Evolutionary conservation across 805 yeast genomes (phyloP).

Genomic region (Schizosaccharomyces osmophilus): DNA sequence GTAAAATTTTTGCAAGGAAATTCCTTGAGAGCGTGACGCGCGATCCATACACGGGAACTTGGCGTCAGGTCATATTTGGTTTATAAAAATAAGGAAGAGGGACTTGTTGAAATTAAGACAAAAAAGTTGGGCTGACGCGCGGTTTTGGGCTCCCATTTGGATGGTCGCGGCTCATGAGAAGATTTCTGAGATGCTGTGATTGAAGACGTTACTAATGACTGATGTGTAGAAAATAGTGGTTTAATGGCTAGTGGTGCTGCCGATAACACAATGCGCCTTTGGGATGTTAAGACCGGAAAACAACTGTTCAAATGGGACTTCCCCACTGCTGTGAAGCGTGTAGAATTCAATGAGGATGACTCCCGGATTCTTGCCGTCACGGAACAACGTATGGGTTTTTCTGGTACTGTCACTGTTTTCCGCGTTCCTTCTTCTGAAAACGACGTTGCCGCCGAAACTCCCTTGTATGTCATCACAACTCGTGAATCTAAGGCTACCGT

Average conservation of each 20-base stretch:
- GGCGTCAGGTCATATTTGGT: no score
- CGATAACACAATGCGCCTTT: constrained; percentile 60
- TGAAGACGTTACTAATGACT: constrained; percentile 7
- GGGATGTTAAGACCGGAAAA: constrained; percentile 63
- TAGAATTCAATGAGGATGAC: constrained; percentile 59
- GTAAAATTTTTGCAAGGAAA: not conserved
- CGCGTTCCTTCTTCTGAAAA: constrained; percentile 29
- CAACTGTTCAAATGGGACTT: constrained; percentile 47
- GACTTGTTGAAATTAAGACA: no score
- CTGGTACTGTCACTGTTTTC: constrained; percentile 51
- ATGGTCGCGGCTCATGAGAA: not conserved
- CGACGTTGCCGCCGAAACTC: constrained; percentile 9
- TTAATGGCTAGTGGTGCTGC: constrained; percentile 74
- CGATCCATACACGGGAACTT: no score
- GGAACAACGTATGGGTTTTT: constrained; percentile 78
- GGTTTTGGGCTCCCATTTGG: not conserved
- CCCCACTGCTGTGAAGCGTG: constrained; percentile 74
- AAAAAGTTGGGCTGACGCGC: no score
- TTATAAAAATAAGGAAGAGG: no score
- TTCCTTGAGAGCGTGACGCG: no score
- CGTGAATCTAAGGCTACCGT: constrained; percentile 34
- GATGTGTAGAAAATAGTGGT: constrained; percentile 20
- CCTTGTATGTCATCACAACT: constrained; percentile 12
- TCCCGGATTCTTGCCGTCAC: constrained; percentile 47
- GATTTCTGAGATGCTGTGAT: not conserved